Evolutionary conservation across 2,329 filamentous ascomycete genomes (phyloP).

Genomic region (Chaetoscypha palmicola): DNA sequence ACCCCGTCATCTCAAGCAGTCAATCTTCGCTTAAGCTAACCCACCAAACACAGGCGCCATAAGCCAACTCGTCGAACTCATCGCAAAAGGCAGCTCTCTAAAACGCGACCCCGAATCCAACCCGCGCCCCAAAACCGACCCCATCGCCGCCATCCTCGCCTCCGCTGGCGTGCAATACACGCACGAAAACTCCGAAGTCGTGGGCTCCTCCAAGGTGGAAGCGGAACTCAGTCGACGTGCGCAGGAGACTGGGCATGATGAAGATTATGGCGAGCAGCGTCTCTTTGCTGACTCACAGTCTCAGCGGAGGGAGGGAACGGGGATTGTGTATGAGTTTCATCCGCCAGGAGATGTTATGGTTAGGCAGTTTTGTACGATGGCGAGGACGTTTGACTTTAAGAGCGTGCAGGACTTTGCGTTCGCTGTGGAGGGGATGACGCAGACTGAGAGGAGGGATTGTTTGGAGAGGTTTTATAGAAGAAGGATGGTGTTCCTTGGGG

Average conservation of each 20-base stretch:
- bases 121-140: conserved; percentile 49
- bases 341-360: conserved; percentile 67
- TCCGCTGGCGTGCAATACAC: conserved; percentile 89
- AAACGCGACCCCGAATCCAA: conserved; percentile 35
- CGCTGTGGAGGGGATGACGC: conserved; percentile 84
- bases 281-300: conserved; percentile 49
- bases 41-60: conserved; percentile 47
- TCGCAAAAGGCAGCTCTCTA: conserved; percentile 41
- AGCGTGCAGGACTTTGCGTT: conserved; percentile 80
- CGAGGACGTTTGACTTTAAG: conserved; percentile 66
- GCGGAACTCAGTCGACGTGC: conserved; percentile 73
- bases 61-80: conserved; percentile 61
- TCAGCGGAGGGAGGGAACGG: conserved; percentile 19
- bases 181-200: conserved; percentile 91
- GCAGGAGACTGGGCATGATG: conserved; percentile 32
- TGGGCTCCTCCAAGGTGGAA: conserved; percentile 90
- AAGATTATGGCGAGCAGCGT: conserved; percentile 43
- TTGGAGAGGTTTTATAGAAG: conserved; percentile 73
- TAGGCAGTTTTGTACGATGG: conserved; percentile 89
- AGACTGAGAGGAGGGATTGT: conserved; percentile 70
- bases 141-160: conserved; percentile 81
- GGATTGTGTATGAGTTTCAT: conserved; percentile 33
- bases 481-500: conserved; percentile 35
- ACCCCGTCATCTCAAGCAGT: not conserved
- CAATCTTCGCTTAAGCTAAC: not conserved